Evolutionary conservation across 1,139 yeast species (phyloP).

Genomic region (Oligophagozyma castellii): DNA sequence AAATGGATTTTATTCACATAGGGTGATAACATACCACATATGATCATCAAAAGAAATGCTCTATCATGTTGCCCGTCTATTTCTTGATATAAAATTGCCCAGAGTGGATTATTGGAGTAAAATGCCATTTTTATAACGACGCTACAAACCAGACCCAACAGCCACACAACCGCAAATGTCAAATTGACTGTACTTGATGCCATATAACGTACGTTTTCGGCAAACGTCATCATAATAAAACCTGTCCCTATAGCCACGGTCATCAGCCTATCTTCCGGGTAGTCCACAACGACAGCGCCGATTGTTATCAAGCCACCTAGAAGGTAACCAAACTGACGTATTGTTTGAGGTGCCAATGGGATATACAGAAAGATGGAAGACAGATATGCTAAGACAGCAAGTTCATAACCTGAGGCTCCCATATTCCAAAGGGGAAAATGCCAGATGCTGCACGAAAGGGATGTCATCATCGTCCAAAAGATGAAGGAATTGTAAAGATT

Average conservation of each 20-base stretch:
- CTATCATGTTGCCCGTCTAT: conserved; percentile 78
- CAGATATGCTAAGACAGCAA: conserved; percentile 43
- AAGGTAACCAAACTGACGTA: conserved; percentile 37
- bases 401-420: conserved; percentile 95
- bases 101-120: conserved; percentile 82
- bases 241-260: conserved; percentile 54
- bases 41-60: conserved; percentile 56
- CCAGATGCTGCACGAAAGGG: conserved; percentile 83
- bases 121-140: conserved; percentile 61
- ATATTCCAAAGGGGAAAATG: conserved; percentile 95
- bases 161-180: conserved; percentile 43
- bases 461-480: conserved; percentile 74
- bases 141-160: conserved; percentile 60
- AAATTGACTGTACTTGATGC: conserved; percentile 22
- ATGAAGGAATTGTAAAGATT: conserved; percentile 48
- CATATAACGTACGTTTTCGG: conserved; percentile 41
- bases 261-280: conserved; percentile 58
- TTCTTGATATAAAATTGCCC: conserved; percentile 84
- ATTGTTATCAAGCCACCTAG: conserved; percentile 55
- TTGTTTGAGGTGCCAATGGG: conserved; percentile 40
- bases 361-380: conserved; percentile 45
- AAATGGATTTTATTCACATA: conserved; percentile 15
- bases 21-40: conserved; percentile 45
- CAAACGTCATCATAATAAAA: conserved; percentile 49
- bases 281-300: conserved; percentile 54